Evolutionary conservation across 1,284 basidiomycete species (phyloP).

Genomic region (Leccinum solheimii): DNA sequence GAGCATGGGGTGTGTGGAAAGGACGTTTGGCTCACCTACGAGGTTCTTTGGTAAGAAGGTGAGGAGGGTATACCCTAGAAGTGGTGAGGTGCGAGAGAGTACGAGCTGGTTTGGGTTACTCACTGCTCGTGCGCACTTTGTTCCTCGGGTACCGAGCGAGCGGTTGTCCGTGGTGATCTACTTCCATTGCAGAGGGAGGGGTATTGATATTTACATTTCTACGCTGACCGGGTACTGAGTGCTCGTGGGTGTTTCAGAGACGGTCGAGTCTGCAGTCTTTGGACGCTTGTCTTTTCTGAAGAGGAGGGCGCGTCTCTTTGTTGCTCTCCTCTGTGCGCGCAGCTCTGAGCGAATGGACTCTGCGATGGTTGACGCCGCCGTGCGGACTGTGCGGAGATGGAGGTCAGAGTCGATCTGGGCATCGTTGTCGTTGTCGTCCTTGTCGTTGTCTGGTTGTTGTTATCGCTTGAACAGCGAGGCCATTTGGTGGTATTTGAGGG

Average conservation of each 20-base stretch:
- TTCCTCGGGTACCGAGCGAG: constrained; percentile 80
- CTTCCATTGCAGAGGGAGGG: constrained; percentile 62
- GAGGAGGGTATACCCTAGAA: not conserved
- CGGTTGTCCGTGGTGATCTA: constrained; percentile 77
- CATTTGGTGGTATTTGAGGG: constrained; percentile 44
- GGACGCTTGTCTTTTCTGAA: constrained; percentile 55
- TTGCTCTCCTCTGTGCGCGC: constrained; percentile 62
- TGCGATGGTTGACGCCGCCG: constrained; percentile 85
- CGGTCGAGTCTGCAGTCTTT: constrained; percentile 35
- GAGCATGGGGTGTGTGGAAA: not conserved
- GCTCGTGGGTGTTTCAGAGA: constrained; percentile 18
- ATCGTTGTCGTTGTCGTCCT: constrained; percentile 55
- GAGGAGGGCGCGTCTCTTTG: constrained; percentile 54
- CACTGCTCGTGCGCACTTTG: constrained; percentile 93
- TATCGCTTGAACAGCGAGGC: constrained; percentile 35
- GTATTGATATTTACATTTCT: constrained; percentile 79
- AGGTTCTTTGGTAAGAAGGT: not conserved
- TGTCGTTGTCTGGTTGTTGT: constrained; percentile 38
- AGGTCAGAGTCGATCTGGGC: constrained; percentile 77
- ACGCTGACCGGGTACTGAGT: constrained; percentile 51
- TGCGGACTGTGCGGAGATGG: constrained; percentile 83
- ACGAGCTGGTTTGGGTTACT: constrained; percentile 36
- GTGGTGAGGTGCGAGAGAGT: not conserved
- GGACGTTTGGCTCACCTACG: not conserved
- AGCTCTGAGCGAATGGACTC: constrained; percentile 81